Percentiles rank a stretch among this genome's conserved stretches.
Conservation (phyloP, 306 rosid species). For the Corylus heterophylla region DNA sequence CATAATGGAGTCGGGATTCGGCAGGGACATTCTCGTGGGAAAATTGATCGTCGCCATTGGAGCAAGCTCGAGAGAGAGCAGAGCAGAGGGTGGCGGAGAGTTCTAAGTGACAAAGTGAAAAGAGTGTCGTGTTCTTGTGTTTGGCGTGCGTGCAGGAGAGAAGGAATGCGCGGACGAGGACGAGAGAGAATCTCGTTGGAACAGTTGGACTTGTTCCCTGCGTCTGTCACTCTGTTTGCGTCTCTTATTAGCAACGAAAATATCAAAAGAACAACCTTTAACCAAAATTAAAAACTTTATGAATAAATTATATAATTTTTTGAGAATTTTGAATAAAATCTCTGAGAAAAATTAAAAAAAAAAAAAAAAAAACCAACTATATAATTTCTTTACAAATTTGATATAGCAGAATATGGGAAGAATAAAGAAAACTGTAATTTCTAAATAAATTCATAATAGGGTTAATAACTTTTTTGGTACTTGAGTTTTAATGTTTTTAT, state of each 20-base stretch:
- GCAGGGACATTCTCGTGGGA: constrained; percentile 39
- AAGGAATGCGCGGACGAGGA: constrained; percentile 3
- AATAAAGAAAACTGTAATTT: no score
- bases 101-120: neutral
- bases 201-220: neutral
- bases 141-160: neutral
- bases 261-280: neutral
- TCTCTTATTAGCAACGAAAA: neutral
- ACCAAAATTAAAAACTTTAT: no score
- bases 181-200: constrained; percentile 26
- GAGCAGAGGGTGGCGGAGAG: constrained; percentile 5
- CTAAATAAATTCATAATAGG: no score
- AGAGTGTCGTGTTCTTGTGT: neutral
- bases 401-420: no score
- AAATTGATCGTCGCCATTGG: constrained; percentile 55
- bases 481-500: no score
- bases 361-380: no score
- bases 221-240: neutral
- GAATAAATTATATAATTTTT: no score
- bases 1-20: constrained; percentile 37
- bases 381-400: no score
- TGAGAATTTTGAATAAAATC: no score
- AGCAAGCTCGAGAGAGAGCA: neutral
- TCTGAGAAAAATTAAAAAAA: no score
- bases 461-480: no score